These are phyloP conservation scores for Wallacemonas sp. DNA, from an alignment of 208 protist genomes.

Conservation along the genomic window DNA sequence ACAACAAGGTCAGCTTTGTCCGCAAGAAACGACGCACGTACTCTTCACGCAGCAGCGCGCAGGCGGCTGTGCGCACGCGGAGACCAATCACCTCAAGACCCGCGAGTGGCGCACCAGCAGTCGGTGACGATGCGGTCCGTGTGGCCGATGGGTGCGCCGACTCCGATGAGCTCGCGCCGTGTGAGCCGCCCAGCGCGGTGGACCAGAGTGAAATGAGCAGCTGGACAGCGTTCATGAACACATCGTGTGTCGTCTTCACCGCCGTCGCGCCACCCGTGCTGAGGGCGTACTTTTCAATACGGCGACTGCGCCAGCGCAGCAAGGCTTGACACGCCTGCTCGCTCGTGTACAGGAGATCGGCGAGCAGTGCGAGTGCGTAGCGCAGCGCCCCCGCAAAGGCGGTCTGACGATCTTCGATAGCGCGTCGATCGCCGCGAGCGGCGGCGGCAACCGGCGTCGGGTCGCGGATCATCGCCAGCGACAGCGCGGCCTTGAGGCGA, in stretches of 20 bases:
- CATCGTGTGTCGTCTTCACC: conserved; percentile 4
- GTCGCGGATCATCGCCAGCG: conserved; percentile 8
- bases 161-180: too few relatives aligned
- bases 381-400: conserved; percentile 29
- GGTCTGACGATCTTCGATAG: background rate
- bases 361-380: conserved; percentile 57
- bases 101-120: too few relatives aligned
- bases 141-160: too few relatives aligned
- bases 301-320: conserved; percentile 51
- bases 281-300: conserved; percentile 22
- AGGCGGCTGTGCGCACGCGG: conserved; percentile 24
- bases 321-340: conserved; percentile 50
- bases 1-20: conserved; percentile 23
- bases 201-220: conserved; percentile 48
- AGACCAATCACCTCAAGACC: conserved; percentile 39
- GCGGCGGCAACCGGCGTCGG: background rate
- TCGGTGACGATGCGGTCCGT: background rate
- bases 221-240: conserved; percentile 33
- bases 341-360: conserved; percentile 62
- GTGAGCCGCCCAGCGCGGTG: too few relatives aligned
- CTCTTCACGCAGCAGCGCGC: conserved; percentile 30
- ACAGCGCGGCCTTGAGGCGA: conserved; percentile 12
- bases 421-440: background rate
- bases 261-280: conserved; percentile 5
- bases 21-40: conserved; percentile 42